Evolutionary conservation across 2,329 filamentous ascomycete genomes (phyloP), one percentile per base, ranked within the genome.

Genomic region (Penicillium sp.): DNA sequence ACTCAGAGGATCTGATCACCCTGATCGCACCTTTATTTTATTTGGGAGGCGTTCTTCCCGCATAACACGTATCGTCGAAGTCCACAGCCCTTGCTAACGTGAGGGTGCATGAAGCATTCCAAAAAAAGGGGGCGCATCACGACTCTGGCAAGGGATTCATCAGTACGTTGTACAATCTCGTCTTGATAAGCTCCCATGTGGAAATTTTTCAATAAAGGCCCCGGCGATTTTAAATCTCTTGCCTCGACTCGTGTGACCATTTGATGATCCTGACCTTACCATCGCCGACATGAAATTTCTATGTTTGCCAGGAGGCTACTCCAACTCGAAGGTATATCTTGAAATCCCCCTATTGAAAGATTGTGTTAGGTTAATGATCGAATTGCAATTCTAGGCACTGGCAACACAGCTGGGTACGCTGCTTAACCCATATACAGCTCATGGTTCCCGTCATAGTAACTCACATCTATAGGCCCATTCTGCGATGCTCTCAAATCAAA

Each of bases 91-190:
- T 64, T 62, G 60, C 61, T 61, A 53, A 59, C 51, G 61, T 52
- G 53, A 62, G 61, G 61, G 61, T 56, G 55, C 49, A 61, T 61
- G 61, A 58, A 53, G 55, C 53, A 64, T 64, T 64, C 61, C 60
- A 56, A 26, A 5, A 18, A 6, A 33, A 50, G 59, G 54, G 56
- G 61, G 56, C 43, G 37, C 57, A 56, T n/a, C 26, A 37, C 23
- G 43, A 15, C 33, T 46, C 50, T 60, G 31, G 55, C 57, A 58
- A 50, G 48, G 51, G 53, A 23, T 41, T 20, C 37, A 48, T 25
- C 15, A n/a, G n/a, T n/a, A n/a, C n/a, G n/a, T n/a, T n/a, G n/a
- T n/a, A n/a, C n/a, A n/a, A 43, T 41, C 33, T 37, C 6, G 12
- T 40, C 31, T 20, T 14, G 23, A 27, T 51, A 55, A 55, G 53